Percentiles rank a stretch among this genome's conserved stretches.
These are phyloP conservation scores for Aureobasidium mangrovei DNA, from an alignment of 2,329 filamentous ascomycete species.

Conservation along the genomic window DNA sequence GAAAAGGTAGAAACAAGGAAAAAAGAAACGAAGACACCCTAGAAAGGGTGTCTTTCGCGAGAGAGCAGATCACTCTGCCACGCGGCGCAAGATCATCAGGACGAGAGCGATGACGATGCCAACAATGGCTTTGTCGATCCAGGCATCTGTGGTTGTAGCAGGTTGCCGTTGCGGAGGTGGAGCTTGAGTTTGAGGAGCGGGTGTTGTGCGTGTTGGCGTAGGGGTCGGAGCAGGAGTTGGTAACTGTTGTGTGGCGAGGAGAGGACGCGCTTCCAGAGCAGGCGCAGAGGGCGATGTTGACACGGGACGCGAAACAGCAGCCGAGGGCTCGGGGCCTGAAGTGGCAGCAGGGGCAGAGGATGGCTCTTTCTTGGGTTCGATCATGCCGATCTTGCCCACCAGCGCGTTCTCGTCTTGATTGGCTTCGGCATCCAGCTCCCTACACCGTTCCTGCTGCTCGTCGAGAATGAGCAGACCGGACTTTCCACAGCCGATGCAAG, in stretches of 20 bases:
- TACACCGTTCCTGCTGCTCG: conserved; percentile 55
- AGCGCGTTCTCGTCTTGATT: conserved; percentile 41
- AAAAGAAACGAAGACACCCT: background rate
- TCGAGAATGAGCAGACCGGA: conserved; percentile 65
- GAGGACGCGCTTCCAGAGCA: conserved; percentile 15
- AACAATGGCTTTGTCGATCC: conserved; percentile 75
- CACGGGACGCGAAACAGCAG: background rate
- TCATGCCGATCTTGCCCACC: conserved; percentile 41
- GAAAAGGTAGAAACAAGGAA: background rate
- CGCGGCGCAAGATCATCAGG: conserved; percentile 52
- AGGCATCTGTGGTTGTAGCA: conserved; percentile 34
- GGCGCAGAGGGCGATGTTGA: background rate
- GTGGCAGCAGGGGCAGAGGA: conserved; percentile 28
- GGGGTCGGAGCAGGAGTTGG: background rate
- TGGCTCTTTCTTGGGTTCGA: conserved; percentile 69
- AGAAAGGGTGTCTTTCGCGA: background rate
- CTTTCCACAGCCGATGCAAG: conserved; percentile 61
- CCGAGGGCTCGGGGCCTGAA: conserved; percentile 17
- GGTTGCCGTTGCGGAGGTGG: background rate
- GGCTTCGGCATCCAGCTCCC: conserved; percentile 37
- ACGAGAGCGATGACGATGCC: conserved; percentile 60
- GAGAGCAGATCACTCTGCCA: background rate
- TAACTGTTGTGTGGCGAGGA: background rate
- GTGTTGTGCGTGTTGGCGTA: conserved; percentile 19
- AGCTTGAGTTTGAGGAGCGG: conserved; percentile 15